Conservation (phyloP, 495 filamentous ascomycete genomes). For the Collariella sp. region DNA sequence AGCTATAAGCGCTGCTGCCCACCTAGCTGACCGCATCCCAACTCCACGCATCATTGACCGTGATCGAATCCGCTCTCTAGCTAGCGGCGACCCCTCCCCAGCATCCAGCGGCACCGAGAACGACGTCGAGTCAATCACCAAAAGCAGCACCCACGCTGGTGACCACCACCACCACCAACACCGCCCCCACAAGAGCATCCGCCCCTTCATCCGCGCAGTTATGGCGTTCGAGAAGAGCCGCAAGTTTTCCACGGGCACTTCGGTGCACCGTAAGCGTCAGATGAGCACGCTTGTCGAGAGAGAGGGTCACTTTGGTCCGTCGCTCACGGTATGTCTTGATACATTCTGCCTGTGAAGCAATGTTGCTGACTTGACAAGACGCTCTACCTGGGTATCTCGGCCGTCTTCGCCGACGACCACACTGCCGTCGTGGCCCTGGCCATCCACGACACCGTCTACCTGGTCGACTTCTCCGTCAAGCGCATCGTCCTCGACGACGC, state of each 20-base stretch:
- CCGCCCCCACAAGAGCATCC: conserved; percentile 12
- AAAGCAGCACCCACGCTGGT: not conserved
- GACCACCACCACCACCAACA: not conserved
- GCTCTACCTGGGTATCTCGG: conserved; percentile 57
- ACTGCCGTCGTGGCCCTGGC: conserved; percentile 54
- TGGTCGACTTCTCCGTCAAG: conserved; percentile 64
- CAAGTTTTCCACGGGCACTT: conserved; percentile 36
- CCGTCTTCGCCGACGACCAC: conserved; percentile 40
- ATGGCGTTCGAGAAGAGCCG: conserved; percentile 34
- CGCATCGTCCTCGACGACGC: conserved; percentile 36
- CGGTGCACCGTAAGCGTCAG: conserved; percentile 38
- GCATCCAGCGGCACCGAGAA: conserved; percentile 1
- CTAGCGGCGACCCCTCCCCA: conserved; percentile 5
- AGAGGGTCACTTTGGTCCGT: conserved; percentile 38
- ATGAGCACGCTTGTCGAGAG: conserved; percentile 36
- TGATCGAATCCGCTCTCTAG: conserved; percentile 4
- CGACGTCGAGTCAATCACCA: too few relatives aligned
- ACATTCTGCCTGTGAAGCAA: too few relatives aligned
- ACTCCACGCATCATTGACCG: not conserved
- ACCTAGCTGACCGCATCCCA: not conserved
- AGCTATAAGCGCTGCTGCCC: not conserved
- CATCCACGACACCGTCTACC: conserved; percentile 70
- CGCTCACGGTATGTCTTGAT: conserved; percentile 34
- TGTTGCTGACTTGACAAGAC: conserved; percentile 38
- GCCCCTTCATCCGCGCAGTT: conserved; percentile 19